Evolutionary conservation across 345 rosid species (phyloP).

Genomic region (Combretum micranthum): DNA sequence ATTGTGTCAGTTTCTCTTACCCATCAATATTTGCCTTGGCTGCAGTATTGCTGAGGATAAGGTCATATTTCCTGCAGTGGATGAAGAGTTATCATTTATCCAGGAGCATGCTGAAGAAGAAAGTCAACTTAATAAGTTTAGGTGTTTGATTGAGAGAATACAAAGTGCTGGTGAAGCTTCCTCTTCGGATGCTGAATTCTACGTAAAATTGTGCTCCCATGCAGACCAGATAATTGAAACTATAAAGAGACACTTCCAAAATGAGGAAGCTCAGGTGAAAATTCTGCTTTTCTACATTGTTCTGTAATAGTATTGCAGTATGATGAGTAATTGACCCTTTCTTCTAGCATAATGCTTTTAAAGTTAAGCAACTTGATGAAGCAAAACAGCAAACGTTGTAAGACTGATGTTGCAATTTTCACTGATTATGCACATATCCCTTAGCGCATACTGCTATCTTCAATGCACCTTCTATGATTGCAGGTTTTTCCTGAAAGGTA

Average conservation of each 20-base stretch:
- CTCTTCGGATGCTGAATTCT: slow-evolving; percentile 62
- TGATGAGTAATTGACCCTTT: not conserved
- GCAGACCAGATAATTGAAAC: slow-evolving; percentile 85
- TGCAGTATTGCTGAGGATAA: slow-evolving; percentile 87
- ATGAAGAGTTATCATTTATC: slow-evolving; percentile 59
- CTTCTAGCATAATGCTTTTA: too few relatives aligned
- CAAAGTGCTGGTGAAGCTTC: slow-evolving; percentile 68
- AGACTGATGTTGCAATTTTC: too few relatives aligned
- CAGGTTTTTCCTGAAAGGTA: slow-evolving; percentile 7
- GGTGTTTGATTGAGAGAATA: slow-evolving; percentile 71
- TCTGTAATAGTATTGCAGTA: not conserved
- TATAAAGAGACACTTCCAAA: slow-evolving; percentile 62
- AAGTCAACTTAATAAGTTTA: slow-evolving; percentile 64
- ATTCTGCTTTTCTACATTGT: slow-evolving; percentile 1
- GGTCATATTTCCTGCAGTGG: slow-evolving; percentile 87
- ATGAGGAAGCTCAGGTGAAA: slow-evolving; percentile 82
- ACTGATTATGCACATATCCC: too few relatives aligned
- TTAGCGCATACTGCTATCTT: not conserved
- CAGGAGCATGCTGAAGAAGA: slow-evolving; percentile 87
- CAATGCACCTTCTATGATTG: not conserved
- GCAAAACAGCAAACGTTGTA: too few relatives aligned
- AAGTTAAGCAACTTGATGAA: too few relatives aligned
- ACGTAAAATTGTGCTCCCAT: slow-evolving; percentile 67
- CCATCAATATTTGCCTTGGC: slow-evolving; percentile 14
- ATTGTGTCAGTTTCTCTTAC: not conserved